Base-by-base conservation (phyloP, 306 rosid species). In the Casuarina cunninghamiana region DNA sequence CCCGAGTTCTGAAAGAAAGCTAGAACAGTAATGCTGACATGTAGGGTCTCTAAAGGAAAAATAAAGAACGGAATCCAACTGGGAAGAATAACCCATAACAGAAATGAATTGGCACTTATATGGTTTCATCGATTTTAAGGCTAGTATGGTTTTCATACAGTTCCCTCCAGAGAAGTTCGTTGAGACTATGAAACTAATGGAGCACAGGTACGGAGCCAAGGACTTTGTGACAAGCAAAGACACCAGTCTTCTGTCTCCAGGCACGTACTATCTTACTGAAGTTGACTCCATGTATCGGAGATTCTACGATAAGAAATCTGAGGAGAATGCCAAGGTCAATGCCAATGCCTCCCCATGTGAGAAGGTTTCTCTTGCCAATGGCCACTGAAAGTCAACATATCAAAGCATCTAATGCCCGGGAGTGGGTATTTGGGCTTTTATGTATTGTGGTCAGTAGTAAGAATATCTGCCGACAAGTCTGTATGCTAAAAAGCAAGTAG, bases 201-300 rank as follows among this genome's bases (percentile, higher is more conserved):
- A 96, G 84, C 97, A 91, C 73, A 84, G 98, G 78, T 96, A 96
- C 78, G 99, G 99, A 69, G 97, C 78, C 43, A 96, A 96, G 84
- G 99, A 93, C 80, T 93, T 86, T 71, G 93, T 86, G 77, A 96
- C 99, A 42, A 96, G 91, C 93, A 87, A 91, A 88, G 99, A 96
- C 79, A 69, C 9, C 63, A 86, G 90, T 87, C 93, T 90, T 78
- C 85, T 96, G 77, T 39, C 88, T 51, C 82, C 93, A 46, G 99
- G 98, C 83, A 91, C 98, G 21, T 96, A 84, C 94, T 96, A 96
- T 84, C 99, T 96, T 73, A 96, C 99, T 0, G 93, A 96, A 84
- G 99, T 96, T 2, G 99, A 96, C 75, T 81, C 93, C 76, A 83
- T 81, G 87, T 96, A 96, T 53, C 85, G 99, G 75, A 88, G 99